Conservation (phyloP, 2,329 filamentous ascomycete genomes). For the Gaeumannomyces tritici region DNA sequence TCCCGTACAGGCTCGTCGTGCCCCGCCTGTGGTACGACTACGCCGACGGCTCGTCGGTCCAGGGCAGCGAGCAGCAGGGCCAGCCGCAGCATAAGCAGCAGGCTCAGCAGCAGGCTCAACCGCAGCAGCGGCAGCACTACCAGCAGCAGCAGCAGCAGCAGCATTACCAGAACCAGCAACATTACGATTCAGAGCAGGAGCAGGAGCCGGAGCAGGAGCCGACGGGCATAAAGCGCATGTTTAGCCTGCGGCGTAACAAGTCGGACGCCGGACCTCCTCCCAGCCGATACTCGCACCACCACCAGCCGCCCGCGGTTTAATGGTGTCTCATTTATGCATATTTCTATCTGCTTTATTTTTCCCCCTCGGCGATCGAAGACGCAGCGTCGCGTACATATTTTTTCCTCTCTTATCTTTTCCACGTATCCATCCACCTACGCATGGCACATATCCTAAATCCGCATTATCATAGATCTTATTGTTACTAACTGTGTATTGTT, state of each 20-base stretch:
- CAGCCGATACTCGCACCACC: not conserved
- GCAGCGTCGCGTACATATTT: not conserved
- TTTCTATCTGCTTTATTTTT: not conserved
- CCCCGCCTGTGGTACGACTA: constrained; percentile 62
- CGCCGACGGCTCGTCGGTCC: constrained; percentile 26
- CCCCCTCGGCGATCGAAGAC: not conserved
- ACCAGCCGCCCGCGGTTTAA: not conserved
- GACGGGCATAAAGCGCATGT: constrained; percentile 31
- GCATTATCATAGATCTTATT: not conserved
- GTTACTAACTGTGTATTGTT: not conserved
- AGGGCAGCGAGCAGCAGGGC: not conserved
- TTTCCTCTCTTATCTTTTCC: not conserved
- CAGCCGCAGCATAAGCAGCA: not conserved
- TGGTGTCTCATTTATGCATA: not conserved
- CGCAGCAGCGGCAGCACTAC: not conserved
- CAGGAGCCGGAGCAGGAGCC: constrained; percentile 15
- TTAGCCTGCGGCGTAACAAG: constrained; percentile 31
- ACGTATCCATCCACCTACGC: not conserved
- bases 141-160: not conserved
- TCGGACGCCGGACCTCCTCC: not conserved
- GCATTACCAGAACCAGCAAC: too few relatives aligned
- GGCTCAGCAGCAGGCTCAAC: too few relatives aligned
- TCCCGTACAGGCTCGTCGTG: constrained; percentile 77
- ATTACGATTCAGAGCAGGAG: too few relatives aligned
- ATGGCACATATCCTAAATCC: not conserved